These are phyloP conservation scores for Penicillium maclennaniae DNA, from an alignment of 495 filamentous ascomycete species.

Conservation along the genomic window DNA sequence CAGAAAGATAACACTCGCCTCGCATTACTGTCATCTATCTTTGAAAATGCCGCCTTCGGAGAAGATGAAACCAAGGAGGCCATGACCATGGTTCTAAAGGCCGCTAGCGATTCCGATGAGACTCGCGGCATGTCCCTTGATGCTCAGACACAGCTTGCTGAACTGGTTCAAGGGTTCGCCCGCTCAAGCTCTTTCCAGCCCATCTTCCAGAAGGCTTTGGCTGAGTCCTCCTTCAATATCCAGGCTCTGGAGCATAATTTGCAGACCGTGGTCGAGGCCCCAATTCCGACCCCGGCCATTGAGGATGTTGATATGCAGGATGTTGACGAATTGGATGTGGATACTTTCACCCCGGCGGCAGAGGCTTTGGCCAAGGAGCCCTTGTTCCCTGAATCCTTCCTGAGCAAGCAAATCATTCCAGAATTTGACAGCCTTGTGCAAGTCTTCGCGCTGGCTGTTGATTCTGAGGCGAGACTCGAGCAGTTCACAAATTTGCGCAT, in stretches of 20 bases:
- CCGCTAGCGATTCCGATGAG: conserved; percentile 29
- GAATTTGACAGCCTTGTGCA: conserved; percentile 55
- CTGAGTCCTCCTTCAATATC: conserved; percentile 60
- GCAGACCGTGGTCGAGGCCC: conserved; percentile 57
- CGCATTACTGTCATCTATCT: conserved; percentile 53
- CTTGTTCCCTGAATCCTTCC: conserved; percentile 32
- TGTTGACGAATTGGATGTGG: conserved; percentile 28
- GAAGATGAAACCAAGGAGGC: conserved; percentile 57
- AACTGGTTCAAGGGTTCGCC: conserved; percentile 58
- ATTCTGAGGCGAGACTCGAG: conserved; percentile 47
- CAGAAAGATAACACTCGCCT: conserved; percentile 56
- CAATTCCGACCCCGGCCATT: conserved; percentile 28
- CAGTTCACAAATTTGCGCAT: conserved; percentile 56
- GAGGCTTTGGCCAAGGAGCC: conserved; percentile 32
- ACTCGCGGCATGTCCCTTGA: conserved; percentile 41
- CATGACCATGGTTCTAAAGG: conserved; percentile 57
- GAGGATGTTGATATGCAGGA: conserved; percentile 55
- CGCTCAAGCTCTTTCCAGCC: conserved; percentile 51
- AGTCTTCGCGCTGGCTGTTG: conserved; percentile 57
- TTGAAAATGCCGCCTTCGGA: conserved; percentile 57
- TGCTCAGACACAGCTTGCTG: conserved; percentile 58
- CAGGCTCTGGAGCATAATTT: conserved; percentile 67
- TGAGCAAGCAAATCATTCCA: conserved; percentile 31
- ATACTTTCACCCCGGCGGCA: conserved; percentile 37
- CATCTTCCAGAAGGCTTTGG: conserved; percentile 55